Percentiles rank a stretch among this genome's conserved stretches.
Evolutionary conservation across 192 early-diverging fungal species (phyloP).

Genomic region (Bifiguratus adelaidae): DNA sequence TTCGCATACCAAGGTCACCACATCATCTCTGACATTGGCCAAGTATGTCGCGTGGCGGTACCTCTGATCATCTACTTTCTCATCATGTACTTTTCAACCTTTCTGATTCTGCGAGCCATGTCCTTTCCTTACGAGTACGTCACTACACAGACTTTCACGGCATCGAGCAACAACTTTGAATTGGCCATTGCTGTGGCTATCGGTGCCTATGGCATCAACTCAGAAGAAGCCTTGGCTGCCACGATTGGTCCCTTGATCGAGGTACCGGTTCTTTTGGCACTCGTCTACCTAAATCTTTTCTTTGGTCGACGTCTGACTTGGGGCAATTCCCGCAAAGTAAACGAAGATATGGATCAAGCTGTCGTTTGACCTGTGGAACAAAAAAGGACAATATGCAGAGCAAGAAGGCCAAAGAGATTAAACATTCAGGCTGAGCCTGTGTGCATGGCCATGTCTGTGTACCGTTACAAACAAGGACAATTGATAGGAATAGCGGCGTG

Average conservation of each 20-base stretch:
- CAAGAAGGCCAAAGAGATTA: too few species aligned
- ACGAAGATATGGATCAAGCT: too few species aligned
- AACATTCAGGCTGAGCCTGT: too few species aligned
- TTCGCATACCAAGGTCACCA: constrained; percentile 51
- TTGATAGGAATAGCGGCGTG: too few species aligned
- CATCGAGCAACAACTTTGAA: constrained; percentile 62
- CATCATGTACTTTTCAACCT: constrained; percentile 35
- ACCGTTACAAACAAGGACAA: too few species aligned
- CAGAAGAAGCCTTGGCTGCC: constrained; percentile 47
- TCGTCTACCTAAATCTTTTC: constrained; percentile 38
- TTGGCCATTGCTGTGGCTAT: constrained; percentile 66
- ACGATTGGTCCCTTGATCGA: constrained; percentile 62
- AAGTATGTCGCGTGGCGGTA: constrained; percentile 43
- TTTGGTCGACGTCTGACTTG: not conserved
- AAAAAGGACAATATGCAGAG: too few species aligned
- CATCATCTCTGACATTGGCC: constrained; percentile 49
- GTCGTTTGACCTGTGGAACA: too few species aligned
- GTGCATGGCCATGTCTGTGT: too few species aligned
- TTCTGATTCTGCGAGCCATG: constrained; percentile 21
- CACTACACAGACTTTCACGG: constrained; percentile 53
- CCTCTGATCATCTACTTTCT: constrained; percentile 57
- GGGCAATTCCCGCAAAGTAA: too few species aligned
- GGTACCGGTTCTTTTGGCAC: constrained; percentile 48
- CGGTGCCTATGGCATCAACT: constrained; percentile 52
- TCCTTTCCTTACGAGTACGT: constrained; percentile 29